Base-by-base conservation (phyloP, 371 early-diverging fungal species). In the Syncephalastrum monosporum region DNA sequence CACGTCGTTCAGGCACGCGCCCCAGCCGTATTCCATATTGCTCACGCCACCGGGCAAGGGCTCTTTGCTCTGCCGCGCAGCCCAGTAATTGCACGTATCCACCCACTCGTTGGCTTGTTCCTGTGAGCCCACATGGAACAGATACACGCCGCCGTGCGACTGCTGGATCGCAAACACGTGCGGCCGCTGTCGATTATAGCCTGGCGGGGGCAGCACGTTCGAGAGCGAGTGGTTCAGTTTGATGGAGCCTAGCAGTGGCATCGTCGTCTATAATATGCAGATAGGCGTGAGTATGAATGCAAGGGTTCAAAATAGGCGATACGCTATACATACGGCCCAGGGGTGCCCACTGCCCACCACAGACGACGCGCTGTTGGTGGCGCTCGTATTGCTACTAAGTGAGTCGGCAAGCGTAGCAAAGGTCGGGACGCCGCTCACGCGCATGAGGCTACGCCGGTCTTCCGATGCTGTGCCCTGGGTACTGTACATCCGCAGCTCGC, bases 1-100 rank as follows among this genome's bases (percentile, higher is more conserved):
- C 43, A 64, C 64, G 19, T 64, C 60, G 53, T 82, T 77, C 25
- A 83, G 71, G 27, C 86, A 81, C 41, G 76, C 74, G 33, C 87
- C 85, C 97, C 97, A 96, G 2, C 97, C 97, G 60, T 92, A 95
- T 67, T 95, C 95, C 75, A 90, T 84, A 56, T 89, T 94, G 57
- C 89, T 83, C 4, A 92, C 86, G 27, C 91, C 91, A 33, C 94
- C 94, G 12, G 83, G 67, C 61, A 95, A 66, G 4, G 97, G 97
- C 54, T 90, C 93, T 63, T 90, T 92, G 58, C 89, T 89, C 55
- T 86, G 86, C 43, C 93, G 72, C 25, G 95, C 94, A 4, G 95
- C 93, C 95, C 96, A 96, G 60, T 88, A 92, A 71, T 95, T 96
- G 59, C 95, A 90, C 12, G 87, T 85, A 0, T 82, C 68, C 1